Conservation (phyloP, 345 rosid species). For the Acer yangbiense region DNA sequence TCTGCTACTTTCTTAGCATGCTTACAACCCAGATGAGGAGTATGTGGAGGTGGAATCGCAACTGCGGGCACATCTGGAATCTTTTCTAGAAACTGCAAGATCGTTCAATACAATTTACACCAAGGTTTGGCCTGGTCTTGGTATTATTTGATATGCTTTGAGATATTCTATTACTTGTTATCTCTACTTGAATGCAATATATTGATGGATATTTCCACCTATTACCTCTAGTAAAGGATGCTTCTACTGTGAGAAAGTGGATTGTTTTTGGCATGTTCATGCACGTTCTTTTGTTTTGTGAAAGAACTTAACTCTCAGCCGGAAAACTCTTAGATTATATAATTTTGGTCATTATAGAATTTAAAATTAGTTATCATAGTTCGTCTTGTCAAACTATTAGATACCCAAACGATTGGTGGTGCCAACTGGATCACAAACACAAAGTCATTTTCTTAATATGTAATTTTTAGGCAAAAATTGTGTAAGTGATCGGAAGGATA, state of each 20-base stretch:
- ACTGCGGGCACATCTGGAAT: constrained; percentile 76
- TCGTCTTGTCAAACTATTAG: too few relatives aligned
- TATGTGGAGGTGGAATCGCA: constrained; percentile 86
- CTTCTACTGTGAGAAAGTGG: constrained; percentile 1
- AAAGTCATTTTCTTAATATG: background rate
- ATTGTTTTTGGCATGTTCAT: background rate
- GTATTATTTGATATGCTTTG: constrained; percentile 16
- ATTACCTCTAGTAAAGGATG: background rate
- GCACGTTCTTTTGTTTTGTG: background rate
- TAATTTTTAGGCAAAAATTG: background rate
- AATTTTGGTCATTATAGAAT: background rate
- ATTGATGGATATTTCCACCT: constrained; percentile 3
- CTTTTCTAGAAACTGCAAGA: constrained; percentile 92
- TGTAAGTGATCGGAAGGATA: background rate
- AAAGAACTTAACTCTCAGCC: constrained; percentile 6
- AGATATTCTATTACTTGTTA: background rate
- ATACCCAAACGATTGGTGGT: background rate
- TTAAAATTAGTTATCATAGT: background rate
- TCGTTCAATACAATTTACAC: constrained; percentile 91
- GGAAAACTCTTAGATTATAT: background rate
- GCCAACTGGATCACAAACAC: background rate
- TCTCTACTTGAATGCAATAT: constrained; percentile 8
- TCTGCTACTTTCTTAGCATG: constrained; percentile 52
- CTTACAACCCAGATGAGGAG: constrained; percentile 96
- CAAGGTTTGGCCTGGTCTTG: constrained; percentile 53